phyloP scores from a whole-genome alignment of 1,284 basidiomycete genomes.

The Melampsora americana region DNA sequence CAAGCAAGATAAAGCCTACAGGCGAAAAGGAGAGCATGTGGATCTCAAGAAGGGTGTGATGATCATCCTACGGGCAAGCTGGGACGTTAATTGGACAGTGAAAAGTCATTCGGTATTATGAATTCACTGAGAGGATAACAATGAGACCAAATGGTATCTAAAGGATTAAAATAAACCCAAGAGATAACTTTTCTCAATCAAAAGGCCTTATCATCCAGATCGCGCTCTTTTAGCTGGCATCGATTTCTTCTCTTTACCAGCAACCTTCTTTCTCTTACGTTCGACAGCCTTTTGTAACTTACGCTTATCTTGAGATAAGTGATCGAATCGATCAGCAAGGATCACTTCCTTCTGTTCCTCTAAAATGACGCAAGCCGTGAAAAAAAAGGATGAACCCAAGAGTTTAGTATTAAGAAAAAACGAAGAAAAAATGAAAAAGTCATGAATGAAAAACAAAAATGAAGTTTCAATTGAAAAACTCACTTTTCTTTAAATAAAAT shows the following conservation, averaged over 20 bases:
- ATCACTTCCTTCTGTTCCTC: conserved; percentile 40
- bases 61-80: too few relatives aligned
- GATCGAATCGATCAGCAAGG: conserved; percentile 30
- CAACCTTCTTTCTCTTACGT: conserved; percentile 30
- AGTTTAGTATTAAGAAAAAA: too few relatives aligned
- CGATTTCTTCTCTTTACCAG: conserved; percentile 38
- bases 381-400: too few relatives aligned
- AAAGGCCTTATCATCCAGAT: background rate
- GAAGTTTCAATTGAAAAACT: background rate
- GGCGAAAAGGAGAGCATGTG: too few relatives aligned
- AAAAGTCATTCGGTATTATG: too few relatives aligned
- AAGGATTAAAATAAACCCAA: too few relatives aligned
- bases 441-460: background rate
- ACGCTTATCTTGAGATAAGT: conserved; percentile 32
- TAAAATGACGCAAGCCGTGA: background rate
- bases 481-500: conserved; percentile 33
- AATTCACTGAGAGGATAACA: too few relatives aligned
- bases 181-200: too few relatives aligned
- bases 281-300: conserved; percentile 35
- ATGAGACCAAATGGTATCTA: too few relatives aligned
- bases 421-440: background rate
- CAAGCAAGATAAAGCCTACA: too few relatives aligned
- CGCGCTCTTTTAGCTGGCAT: conserved; percentile 27
- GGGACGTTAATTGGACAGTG: too few relatives aligned
- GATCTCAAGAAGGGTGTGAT: too few relatives aligned